Base-by-base conservation (phyloP, 169 alveolate species). In the Cryptosporidium andersoni region DNA sequence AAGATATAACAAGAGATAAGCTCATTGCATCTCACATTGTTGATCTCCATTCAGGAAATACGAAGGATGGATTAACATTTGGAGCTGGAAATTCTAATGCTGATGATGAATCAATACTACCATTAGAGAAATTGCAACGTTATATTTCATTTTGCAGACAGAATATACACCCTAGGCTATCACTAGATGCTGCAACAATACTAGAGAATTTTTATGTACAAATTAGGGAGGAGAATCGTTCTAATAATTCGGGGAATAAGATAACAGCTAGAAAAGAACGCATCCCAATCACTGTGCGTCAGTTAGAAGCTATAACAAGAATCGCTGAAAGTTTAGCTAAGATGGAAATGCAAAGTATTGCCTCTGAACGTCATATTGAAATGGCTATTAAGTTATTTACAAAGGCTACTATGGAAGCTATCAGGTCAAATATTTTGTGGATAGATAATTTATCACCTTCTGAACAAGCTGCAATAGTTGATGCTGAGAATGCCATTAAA, bases 271-370 rank as follows among this genome's bases (percentile, higher is more conserved):
- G 25, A 1, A 80, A 16, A 51, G 85, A 91, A 64, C 92, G 81
- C 53, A 97, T 98, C 25, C 99, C 99, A 9, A 97, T 98, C 48
- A 98, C 99, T 11, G 97, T 98, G 37, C 94, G 99, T 45, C 99
- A 98, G 93, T 92, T 98, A 43, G 99, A 98, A 91, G 98, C 99
- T 25, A 93, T 98, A 47, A 96, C 97, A 42, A 95, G 99, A 66
- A 67, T 97, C 11, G 94, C 98, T 16, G 99, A 97, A 89, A 93
- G 95, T 68, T 92, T 94, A 56, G 97, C 97, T 16, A 89, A 93
- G 37, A 94, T 94, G 97, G 97, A 94, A 80, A 88, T 94, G 82
- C 92, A 93, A 45, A 94, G 91, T 42, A 66, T 92, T 25, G 97
- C 97, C 39, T 90, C 92, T 64, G 97, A 92, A 62, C 91, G 92